Percentiles rank a stretch among this genome's conserved stretches.
These are phyloP conservation scores for Cryptococcus maquisensis DNA, from an alignment of 1,284 basidiomycete species.

Conservation along the genomic window DNA sequence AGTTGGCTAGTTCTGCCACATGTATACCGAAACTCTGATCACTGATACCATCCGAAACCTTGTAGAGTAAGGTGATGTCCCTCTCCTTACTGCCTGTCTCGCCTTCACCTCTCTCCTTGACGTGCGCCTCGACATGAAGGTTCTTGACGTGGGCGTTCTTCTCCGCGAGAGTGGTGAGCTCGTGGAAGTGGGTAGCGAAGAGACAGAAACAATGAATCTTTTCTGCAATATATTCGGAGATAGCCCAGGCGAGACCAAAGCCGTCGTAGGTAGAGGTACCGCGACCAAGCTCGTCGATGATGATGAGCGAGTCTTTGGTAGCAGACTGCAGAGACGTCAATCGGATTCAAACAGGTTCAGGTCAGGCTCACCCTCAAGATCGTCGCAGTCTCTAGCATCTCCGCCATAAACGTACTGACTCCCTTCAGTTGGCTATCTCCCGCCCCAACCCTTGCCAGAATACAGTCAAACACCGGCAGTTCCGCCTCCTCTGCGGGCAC, in stretches of 20 bases:
- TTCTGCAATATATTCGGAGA: slow-evolving; percentile 87
- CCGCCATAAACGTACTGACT: slow-evolving; percentile 98
- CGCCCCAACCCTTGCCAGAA: slow-evolving; percentile 92
- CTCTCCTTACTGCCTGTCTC: slow-evolving; percentile 59
- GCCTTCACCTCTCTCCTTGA: slow-evolving; percentile 53
- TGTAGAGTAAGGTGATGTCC: slow-evolving; percentile 91
- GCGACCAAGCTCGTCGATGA: slow-evolving; percentile 96
- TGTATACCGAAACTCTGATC: slow-evolving; percentile 99
- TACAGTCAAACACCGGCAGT: slow-evolving; percentile 92
- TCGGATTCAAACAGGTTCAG: slow-evolving; percentile 2
- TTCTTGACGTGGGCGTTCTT: slow-evolving; percentile 86
- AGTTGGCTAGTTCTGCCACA: slow-evolving; percentile 92
- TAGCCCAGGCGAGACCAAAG: slow-evolving; percentile 97
- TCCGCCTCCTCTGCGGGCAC: slow-evolving; percentile 84
- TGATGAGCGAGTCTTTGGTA: slow-evolving; percentile 86
- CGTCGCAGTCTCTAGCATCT: slow-evolving; percentile 90
- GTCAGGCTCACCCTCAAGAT: slow-evolving; percentile 69
- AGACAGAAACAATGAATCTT: slow-evolving; percentile 88
- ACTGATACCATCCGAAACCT: slow-evolving; percentile 87
- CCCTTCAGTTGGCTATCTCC: slow-evolving; percentile 97
- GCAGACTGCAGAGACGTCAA: slow-evolving; percentile 60
- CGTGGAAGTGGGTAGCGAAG: slow-evolving; percentile 98
- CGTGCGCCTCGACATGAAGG: slow-evolving; percentile 91
- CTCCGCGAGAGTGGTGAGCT: slow-evolving; percentile 86
- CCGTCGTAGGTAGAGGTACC: slow-evolving; percentile 99